Evolutionary conservation across 371 early-diverging fungal species (phyloP), one percentile per base, ranked within the genome.

Genomic region (Lichtheimia ornata): DNA sequence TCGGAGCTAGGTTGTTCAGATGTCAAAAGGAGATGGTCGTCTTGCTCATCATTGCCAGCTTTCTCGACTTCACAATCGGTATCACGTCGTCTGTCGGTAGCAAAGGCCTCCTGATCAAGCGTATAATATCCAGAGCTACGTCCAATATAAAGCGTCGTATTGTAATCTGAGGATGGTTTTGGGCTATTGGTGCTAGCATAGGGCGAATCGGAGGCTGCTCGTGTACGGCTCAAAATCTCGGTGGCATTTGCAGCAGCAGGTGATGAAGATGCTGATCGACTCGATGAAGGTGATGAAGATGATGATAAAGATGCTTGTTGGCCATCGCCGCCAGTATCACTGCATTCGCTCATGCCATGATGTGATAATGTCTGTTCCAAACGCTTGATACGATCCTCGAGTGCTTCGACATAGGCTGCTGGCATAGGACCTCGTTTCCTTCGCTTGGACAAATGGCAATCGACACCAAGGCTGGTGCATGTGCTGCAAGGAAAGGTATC

Each of bases 91-190:
- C 35, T 9, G 2, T 35, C 35, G 9, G 6, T 35, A 20, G 20
- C 30, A 35, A 35, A 11, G 0, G 11, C 35, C 9, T 44, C 47
- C 18, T 30, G 58, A 13, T 69, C 53, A 1, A 76, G 25, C 18
- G 71, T 51, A 49, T 74, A 74, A 11, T 73, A 49, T 1, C 76
- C 76, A 14, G 74, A 60, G 58, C 76, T 76, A 5, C 67, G 59
- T 3, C 79, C 79, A 24, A 76, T 28, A 30, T 74, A 79, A 5
- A 69, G 66, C 14, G 74, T 72, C 7, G 73, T 62, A 22, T 73
- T 72, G 49, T 73, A 79, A 55, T 76, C 1, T 58, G 68, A 15
- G 13, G 50, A 18, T 22, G 20, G 13, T n/a, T 18, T 50, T 27
- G 50, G 59, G 7, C 49, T 13, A 28, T 50, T 30, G 14, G 27